These are phyloP conservation scores for Rhododendron henanense DNA, from an alignment of 148 eudicot genomes.

Conservation along the genomic window DNA sequence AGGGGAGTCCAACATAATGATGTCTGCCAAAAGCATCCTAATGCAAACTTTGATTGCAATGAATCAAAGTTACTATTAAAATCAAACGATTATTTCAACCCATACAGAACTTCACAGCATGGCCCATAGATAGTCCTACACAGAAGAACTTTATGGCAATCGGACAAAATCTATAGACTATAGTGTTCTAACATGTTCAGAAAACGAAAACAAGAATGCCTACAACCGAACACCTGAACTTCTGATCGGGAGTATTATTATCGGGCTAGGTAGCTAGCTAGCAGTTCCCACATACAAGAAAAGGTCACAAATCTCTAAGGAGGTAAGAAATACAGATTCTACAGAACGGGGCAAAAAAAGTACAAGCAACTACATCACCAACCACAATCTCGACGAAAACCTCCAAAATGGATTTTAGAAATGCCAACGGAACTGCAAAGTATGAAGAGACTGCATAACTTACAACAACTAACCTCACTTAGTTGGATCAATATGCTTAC, in stretches of 20 bases:
- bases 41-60: not conserved
- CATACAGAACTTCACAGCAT: not conserved
- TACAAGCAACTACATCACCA: not conserved
- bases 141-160: not conserved
- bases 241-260: not conserved
- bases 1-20: conserved; percentile 9
- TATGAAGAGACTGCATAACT: not conserved
- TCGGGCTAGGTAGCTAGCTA: not conserved
- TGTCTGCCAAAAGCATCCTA: not conserved
- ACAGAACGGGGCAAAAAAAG: not conserved
- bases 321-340: not conserved
- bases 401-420: too few species aligned
- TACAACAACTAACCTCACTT: not conserved
- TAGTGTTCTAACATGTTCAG: not conserved
- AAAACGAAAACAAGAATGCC: not conserved
- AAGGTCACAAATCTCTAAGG: too few species aligned
- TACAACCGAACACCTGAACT: not conserved
- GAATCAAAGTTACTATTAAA: not conserved
- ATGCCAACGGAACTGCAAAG: too few species aligned
- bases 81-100: not conserved
- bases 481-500: conserved; percentile 3
- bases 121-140: not conserved
- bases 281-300: not conserved
- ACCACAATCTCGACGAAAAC: too few species aligned
- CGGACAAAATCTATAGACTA: not conserved